Evolutionary conservation across 352 stramenopile species (phyloP).

Genomic region (Globisporangium splendens): DNA sequence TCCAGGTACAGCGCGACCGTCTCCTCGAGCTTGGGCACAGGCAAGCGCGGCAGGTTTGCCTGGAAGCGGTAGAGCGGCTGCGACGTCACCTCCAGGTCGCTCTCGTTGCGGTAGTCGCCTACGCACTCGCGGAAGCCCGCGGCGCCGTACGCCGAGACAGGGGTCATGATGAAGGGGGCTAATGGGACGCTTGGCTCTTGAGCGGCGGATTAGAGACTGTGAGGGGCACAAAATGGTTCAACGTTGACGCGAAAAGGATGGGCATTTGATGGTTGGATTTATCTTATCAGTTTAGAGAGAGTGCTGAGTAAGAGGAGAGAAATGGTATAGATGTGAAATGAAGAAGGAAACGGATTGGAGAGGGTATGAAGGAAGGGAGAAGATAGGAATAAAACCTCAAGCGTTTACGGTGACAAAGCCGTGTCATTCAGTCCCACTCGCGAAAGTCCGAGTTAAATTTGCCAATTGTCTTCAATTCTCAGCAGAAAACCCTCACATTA

Average conservation of each 20-base stretch:
- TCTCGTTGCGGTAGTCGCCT: conserved; percentile 86
- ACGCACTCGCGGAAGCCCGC: conserved; percentile 94
- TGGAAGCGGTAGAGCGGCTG: conserved; percentile 83
- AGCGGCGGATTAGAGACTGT: conserved; percentile 3
- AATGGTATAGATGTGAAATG: no score
- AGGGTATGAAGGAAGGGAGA: no score
- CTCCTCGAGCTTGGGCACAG: conserved; percentile 86
- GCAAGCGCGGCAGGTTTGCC: conserved; percentile 81
- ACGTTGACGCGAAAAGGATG: background rate
- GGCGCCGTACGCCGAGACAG: conserved; percentile 26
- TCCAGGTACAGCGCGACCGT: conserved; percentile 90
- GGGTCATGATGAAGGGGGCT: background rate
- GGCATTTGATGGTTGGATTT: conserved; percentile 1
- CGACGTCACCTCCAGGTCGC: conserved; percentile 52
- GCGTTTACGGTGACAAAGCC: conserved; percentile 11
- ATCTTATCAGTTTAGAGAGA: no score
- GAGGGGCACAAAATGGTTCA: no score
- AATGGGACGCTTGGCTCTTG: background rate
- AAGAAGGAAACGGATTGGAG: no score
- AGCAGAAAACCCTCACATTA: no score
- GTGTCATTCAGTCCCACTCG: no score
- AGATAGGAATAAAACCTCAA: background rate
- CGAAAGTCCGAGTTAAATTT: no score
- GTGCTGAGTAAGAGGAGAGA: no score
- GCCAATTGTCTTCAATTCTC: no score